Evolutionary conservation across 169 alveolate species (phyloP), one percentile per base, ranked within the genome.

Genomic region (Babesia bigemina): DNA sequence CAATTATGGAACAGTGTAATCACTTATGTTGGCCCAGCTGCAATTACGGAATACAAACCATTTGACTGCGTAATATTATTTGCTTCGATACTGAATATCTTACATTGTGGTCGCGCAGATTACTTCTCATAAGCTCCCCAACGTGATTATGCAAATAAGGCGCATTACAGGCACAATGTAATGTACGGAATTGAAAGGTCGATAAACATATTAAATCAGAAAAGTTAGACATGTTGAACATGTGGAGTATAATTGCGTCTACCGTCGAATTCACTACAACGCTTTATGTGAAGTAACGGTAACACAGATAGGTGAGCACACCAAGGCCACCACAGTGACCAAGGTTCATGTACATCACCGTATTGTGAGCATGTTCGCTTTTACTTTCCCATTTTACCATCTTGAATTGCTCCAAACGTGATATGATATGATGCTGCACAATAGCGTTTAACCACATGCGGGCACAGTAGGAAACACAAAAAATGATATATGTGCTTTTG

Each of bases 241-340:
- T 16, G 50, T 45, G 14, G 4, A 0, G 14, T 10, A 45, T 45
- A 0, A 45, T 45, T 45, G 8, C 19, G 19, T 0, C 8, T 11
- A 45, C 17, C 1, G 50, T 45, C 19, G 50, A 45, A 45, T 16
- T 16, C 17, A 45, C 19, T 4, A 10, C 50, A 45, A 16, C 4
- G 16, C 4, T 14, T 62, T 21, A 62, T 21, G 4, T 14, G 13
- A 9, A 26, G 61, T 45, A 36, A 19, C 14, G 58, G 55, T 53
- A 52, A 53, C 65, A 67, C 36, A 67, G 16, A 6, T 11, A 21
- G 29, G 65, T 53, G 52, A 55, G n/a, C 24, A 22, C 33, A 4
- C n/a, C 45, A 8, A 67, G 76, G 28, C 76, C 76, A 17, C 14
- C 45, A 19, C 63, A 67, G 65, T 67, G 57, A 4, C 76, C 76